Evolutionary conservation across 441 rosid genomes (phyloP).

Genomic region (Gossypium schwendimanii): DNA sequence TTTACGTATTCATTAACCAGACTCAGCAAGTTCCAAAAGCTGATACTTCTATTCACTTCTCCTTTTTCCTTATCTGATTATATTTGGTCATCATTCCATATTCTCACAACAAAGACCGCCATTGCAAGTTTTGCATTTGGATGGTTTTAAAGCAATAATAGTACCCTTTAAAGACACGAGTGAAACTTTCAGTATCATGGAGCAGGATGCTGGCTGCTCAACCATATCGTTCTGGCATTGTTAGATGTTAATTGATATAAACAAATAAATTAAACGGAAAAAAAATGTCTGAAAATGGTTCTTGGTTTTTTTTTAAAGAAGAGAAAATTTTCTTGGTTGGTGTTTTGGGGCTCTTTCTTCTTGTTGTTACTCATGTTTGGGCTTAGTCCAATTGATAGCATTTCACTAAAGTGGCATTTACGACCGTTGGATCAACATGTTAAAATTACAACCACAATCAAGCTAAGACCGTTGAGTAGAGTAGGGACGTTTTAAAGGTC

Average conservation of each 20-base stretch:
- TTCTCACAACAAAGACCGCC: neutral
- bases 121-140: neutral
- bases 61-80: too few relatives aligned
- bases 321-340: neutral
- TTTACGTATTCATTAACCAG: too few relatives aligned
- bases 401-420: too few relatives aligned
- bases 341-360: neutral
- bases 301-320: neutral
- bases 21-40: too few relatives aligned
- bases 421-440: too few relatives aligned
- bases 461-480: too few relatives aligned
- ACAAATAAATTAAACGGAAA: neutral
- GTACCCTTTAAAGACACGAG: conserved; percentile 15
- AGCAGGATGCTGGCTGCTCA: conserved; percentile 9
- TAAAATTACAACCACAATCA: too few relatives aligned
- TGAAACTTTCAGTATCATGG: conserved; percentile 16
- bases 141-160: conserved; percentile 16
- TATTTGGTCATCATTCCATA: neutral
- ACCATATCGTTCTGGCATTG: neutral
- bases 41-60: too few relatives aligned
- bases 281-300: conserved; percentile 8
- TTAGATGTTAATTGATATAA: neutral
- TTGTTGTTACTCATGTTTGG: neutral
- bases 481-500: too few relatives aligned
- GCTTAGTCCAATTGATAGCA: too few relatives aligned